A percentile compares a stretch with the other conserved stretches of the same genome.
Evolutionary conservation across 2,329 filamentous ascomycete species (phyloP).

Genomic region (Penicillium italicum): DNA sequence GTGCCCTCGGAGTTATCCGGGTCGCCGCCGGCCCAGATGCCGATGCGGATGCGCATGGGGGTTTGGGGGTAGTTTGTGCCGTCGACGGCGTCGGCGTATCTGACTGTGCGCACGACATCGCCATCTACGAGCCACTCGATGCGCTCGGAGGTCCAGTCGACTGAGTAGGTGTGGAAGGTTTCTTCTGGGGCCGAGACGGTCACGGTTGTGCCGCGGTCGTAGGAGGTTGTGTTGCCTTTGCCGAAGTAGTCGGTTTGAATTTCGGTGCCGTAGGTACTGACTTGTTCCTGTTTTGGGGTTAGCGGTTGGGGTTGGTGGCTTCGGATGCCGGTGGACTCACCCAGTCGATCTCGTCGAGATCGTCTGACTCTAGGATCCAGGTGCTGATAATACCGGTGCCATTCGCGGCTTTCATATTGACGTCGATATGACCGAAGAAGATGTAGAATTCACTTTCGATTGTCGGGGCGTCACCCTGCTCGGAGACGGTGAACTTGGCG

Average conservation of each 20-base stretch:
- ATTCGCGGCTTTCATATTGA: conserved; percentile 79
- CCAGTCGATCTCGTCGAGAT: conserved; percentile 93
- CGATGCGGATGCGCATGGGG: conserved; percentile 67
- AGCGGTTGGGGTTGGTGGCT: neutral
- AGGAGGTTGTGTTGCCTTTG: conserved; percentile 74
- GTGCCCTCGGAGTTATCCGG: conserved; percentile 45
- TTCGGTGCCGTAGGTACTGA: conserved; percentile 36
- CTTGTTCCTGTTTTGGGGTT: conserved; percentile 30
- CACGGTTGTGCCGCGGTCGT: conserved; percentile 82
- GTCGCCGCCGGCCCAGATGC: conserved; percentile 65
- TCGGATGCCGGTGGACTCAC: conserved; percentile 61
- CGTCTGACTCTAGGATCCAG: conserved; percentile 82
- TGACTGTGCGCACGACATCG: conserved; percentile 58
- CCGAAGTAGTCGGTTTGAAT: conserved; percentile 91
- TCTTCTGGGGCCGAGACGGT: conserved; percentile 56
- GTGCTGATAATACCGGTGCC: conserved; percentile 91
- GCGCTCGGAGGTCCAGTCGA: conserved; percentile 64
- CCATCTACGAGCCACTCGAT: conserved; percentile 66
- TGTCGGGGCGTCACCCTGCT: conserved; percentile 78
- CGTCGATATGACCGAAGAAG: conserved; percentile 91
- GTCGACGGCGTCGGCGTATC: conserved; percentile 56
- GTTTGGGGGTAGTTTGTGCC: conserved; percentile 66
- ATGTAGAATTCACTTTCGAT: conserved; percentile 91
- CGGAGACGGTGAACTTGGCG: conserved; percentile 72
- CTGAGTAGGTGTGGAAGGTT: conserved; percentile 45